These are phyloP conservation scores for Blastocrithidia nonstop DNA, from an alignment of 208 protist species.

Conservation along the genomic window DNA sequence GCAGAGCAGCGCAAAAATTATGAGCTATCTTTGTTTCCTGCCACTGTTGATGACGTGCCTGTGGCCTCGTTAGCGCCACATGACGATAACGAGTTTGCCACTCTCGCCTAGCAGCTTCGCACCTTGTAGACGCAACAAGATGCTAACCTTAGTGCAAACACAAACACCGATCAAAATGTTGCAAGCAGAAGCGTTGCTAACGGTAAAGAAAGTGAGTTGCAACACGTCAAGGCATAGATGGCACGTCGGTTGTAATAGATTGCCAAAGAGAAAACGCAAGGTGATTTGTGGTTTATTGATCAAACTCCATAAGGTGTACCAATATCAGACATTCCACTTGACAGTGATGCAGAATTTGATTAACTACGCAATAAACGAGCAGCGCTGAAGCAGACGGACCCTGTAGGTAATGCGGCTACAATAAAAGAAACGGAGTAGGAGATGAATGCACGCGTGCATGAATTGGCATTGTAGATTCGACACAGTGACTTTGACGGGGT, in stretches of 20 bases:
- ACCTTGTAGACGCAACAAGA: slow-evolving; percentile 13
- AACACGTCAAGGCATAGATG: slow-evolving; percentile 26
- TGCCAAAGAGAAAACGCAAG: slow-evolving; percentile 39
- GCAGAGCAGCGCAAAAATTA: slow-evolving; percentile 38
- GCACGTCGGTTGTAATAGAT: slow-evolving; percentile 21
- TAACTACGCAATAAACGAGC: slow-evolving; percentile 28
- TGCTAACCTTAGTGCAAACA: background rate
- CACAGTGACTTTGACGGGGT: slow-evolving; percentile 40
- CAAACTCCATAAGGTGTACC: slow-evolving; percentile 50
- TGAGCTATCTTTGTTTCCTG: slow-evolving; percentile 31
- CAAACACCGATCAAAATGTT: background rate
- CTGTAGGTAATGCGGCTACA: slow-evolving; percentile 25
- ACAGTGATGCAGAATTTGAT: slow-evolving; percentile 20
- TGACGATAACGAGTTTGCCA: slow-evolving; percentile 36
- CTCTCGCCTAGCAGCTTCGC: slow-evolving; percentile 34
- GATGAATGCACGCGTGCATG: slow-evolving; percentile 45
- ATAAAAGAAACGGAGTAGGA: slow-evolving; percentile 38
- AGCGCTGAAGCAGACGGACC: slow-evolving; percentile 38
- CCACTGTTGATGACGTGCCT: slow-evolving; percentile 33
- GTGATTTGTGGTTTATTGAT: slow-evolving; percentile 56
- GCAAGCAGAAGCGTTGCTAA: background rate
- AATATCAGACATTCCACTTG: slow-evolving; percentile 34
- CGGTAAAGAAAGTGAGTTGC: slow-evolving; percentile 10
- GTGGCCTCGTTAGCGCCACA: slow-evolving; percentile 32
- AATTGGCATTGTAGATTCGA: slow-evolving; percentile 24